Evolutionary conservation across 2,329 filamentous ascomycete genomes (phyloP), one percentile per base, ranked within the genome.

Genomic region (Microascus cirrosus): DNA sequence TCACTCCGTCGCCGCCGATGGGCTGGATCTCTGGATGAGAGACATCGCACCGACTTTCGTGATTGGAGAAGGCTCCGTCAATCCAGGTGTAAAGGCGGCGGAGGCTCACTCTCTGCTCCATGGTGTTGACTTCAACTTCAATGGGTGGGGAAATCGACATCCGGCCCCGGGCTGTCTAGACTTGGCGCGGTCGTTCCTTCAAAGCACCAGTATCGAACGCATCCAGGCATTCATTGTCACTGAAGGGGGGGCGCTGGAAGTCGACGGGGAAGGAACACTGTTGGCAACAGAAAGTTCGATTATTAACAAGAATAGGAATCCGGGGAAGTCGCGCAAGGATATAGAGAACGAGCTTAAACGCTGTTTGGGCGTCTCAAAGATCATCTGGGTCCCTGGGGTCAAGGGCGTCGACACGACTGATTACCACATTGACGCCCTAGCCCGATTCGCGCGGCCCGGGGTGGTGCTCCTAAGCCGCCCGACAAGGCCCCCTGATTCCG

Each of bases 221-320:
- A 28, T 63, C 3, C 32, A 58, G 2, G 55, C 57, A 1, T 56
- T 60, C 7, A 59, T 63, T 6, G 54, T 64, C 3, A 57, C 62
- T 0, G 66, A 69, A 54, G 66, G 67, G 1, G 65, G 66, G 1
- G 63, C 62, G 0, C 58, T 69, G 4, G 67, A 68, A 22, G 60
- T 65, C 5, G 67, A 69, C 28, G 66, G 67, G 18, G 58, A 65
- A 13, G 66, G 67, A 1, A 68, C 67, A 4, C 59, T 69, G 1
- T 25, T 69, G 4, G 58, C 63, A 0, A 67, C 66, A 0, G 65
- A 69, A 36, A 69, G 66, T 53, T 63, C 64, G 1, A 62, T 69
- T 8, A 18, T 68, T 50, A 69, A 68, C 56, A 52, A 61, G 7
- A 69, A 69, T 52, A 61, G 67, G 8, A 69, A 69, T 45, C 64